Conservation (phyloP, 768 basidiomycete genomes). For the Pleurotus eryngii region DNA sequence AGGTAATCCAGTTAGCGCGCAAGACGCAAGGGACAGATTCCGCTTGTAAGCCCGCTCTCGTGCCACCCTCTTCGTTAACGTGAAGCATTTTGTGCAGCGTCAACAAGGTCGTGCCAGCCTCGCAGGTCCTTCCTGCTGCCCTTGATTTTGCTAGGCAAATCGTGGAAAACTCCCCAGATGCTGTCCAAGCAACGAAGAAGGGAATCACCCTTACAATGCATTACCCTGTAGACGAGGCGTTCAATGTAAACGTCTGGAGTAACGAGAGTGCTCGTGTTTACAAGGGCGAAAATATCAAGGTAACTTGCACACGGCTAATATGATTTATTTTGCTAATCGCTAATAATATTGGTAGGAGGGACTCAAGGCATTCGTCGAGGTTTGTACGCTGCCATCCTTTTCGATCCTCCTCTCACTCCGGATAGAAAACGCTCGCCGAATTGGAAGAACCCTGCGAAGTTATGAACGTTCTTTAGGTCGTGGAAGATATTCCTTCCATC, state of each 20-base stretch:
- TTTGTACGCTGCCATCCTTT: conserved; percentile 25
- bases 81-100: conserved; percentile 41
- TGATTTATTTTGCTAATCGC: background rate
- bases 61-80: background rate
- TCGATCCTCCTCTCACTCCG: background rate
- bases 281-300: conserved; percentile 68
- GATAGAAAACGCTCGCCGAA: conserved; percentile 41
- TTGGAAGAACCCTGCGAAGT: conserved; percentile 58
- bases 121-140: conserved; percentile 57
- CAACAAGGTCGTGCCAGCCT: conserved; percentile 60
- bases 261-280: conserved; percentile 51
- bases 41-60: conserved; percentile 50
- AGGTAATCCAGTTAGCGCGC: conserved; percentile 64
- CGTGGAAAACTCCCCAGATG: conserved; percentile 68
- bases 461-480: conserved; percentile 26
- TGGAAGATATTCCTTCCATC: too few species aligned
- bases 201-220: conserved; percentile 56
- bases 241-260: conserved; percentile 42
- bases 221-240: conserved; percentile 48
- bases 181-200: conserved; percentile 75
- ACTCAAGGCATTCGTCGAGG: conserved; percentile 64
- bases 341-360: conserved; percentile 51
- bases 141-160: conserved; percentile 60
- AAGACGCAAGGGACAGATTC: conserved; percentile 66
- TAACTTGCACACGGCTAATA: conserved; percentile 16